Percentiles rank a stretch among this genome's conserved stretches.
Evolutionary conservation across 495 filamentous ascomycete genomes (phyloP).

Genomic region (Penicillium argentinense): DNA sequence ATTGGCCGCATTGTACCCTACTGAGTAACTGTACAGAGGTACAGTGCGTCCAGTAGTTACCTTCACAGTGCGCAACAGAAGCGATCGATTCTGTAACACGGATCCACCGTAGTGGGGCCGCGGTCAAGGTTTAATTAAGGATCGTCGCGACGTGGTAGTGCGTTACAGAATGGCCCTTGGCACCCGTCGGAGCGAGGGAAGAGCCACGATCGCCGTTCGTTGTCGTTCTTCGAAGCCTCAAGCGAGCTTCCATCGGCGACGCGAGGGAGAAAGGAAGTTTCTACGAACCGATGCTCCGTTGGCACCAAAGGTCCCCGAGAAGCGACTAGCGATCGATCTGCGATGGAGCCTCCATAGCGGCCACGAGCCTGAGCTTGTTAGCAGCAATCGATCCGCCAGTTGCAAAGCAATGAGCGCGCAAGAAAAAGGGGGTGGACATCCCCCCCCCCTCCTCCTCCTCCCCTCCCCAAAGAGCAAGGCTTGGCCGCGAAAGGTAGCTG

Average conservation of each 20-base stretch:
- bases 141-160: slow-evolving; percentile 39
- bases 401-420: not conserved
- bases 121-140: slow-evolving; percentile 49
- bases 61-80: too few species aligned
- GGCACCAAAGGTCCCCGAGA: not conserved
- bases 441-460: not conserved
- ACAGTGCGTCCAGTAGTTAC: too few species aligned
- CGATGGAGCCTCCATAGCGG: slow-evolving; percentile 1
- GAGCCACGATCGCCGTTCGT: slow-evolving; percentile 23
- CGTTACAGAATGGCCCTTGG: slow-evolving; percentile 35
- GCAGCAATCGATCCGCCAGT: not conserved
- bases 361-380: too few species aligned
- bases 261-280: slow-evolving; percentile 18
- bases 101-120: slow-evolving; percentile 29
- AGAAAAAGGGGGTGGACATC: slow-evolving; percentile 12
- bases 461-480: not conserved
- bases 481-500: too few species aligned
- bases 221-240: slow-evolving; percentile 23
- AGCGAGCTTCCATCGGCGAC: slow-evolving; percentile 21
- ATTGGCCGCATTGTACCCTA: not conserved
- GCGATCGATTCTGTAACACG: slow-evolving; percentile 26
- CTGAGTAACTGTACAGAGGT: too few species aligned
- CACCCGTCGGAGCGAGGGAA: slow-evolving; percentile 17
- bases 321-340: slow-evolving; percentile 7
- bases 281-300: slow-evolving; percentile 5